Evolutionary conservation across 2,329 filamentous ascomycete genomes (phyloP).

Genomic region (Sphaerulina musiva): DNA sequence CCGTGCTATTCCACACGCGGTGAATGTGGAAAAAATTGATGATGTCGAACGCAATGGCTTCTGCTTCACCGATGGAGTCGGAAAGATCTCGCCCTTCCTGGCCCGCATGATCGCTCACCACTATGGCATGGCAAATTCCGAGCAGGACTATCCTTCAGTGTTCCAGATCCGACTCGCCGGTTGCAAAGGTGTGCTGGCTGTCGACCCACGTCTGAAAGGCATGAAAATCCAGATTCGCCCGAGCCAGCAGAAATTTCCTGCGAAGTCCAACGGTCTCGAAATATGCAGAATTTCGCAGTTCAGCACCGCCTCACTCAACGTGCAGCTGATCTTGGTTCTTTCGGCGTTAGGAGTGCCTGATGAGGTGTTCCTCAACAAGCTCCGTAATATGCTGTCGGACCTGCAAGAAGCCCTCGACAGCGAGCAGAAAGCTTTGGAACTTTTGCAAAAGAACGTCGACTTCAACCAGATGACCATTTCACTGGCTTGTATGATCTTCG

Average conservation of each 20-base stretch:
- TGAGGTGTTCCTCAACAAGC: constrained; percentile 59
- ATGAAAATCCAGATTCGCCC: constrained; percentile 70
- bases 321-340: constrained; percentile 83
- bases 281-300: constrained; percentile 75
- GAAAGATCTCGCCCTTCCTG: constrained; percentile 77
- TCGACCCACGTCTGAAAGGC: constrained; percentile 57
- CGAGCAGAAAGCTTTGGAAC: constrained; percentile 55
- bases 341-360: constrained; percentile 67
- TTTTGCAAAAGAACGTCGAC: constrained; percentile 72
- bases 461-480: constrained; percentile 72
- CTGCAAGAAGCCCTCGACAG: constrained; percentile 66
- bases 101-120: constrained; percentile 67
- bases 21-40: constrained; percentile 52
- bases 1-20: constrained; percentile 59
- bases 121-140: constrained; percentile 53
- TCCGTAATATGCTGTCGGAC: constrained; percentile 59
- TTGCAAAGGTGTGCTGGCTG: constrained; percentile 78
- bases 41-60: constrained; percentile 65
- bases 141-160: constrained; percentile 59
- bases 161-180: constrained; percentile 91
- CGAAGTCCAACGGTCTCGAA: constrained; percentile 66
- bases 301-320: constrained; percentile 73
- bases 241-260: constrained; percentile 82
- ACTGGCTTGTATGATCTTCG: constrained; percentile 67
- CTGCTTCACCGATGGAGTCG: constrained; percentile 86